phyloP scores from a whole-genome alignment of 306 rosid species.

The Quercus rubra region DNA sequence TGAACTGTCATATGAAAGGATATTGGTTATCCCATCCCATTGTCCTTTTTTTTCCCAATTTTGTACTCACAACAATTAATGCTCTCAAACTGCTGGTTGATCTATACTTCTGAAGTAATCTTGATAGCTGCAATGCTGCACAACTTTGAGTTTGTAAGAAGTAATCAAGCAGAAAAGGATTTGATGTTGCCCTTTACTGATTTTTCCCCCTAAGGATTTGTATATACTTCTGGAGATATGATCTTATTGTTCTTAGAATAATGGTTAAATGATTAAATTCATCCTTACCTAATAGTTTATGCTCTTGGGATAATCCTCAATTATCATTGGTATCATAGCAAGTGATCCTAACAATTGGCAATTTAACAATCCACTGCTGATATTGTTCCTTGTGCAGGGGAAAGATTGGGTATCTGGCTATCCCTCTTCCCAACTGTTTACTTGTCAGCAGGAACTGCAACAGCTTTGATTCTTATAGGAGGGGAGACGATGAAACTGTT shows the following conservation, averaged over 20 bases:
- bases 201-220: too few species aligned
- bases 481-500: constrained; percentile 99
- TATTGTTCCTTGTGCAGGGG: constrained; percentile 54
- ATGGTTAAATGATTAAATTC: too few species aligned
- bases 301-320: too few species aligned
- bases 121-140: background rate
- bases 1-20: background rate
- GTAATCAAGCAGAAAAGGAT: background rate
- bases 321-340: too few species aligned
- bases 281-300: too few species aligned
- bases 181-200: background rate
- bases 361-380: background rate
- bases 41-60: background rate
- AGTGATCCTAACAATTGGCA: too few species aligned
- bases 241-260: background rate
- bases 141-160: background rate
- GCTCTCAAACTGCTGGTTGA: background rate
- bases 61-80: background rate
- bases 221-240: background rate
- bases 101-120: background rate
- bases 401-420: constrained; percentile 96
- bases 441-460: constrained; percentile 97
- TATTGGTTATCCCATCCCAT: background rate
- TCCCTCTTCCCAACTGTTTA: constrained; percentile 93
- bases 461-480: constrained; percentile 94